Evolutionary conservation across 2,329 filamentous ascomycete genomes (phyloP), one percentile per base, ranked within the genome.

Genomic region (Dothidotthia symphoricarpi): DNA sequence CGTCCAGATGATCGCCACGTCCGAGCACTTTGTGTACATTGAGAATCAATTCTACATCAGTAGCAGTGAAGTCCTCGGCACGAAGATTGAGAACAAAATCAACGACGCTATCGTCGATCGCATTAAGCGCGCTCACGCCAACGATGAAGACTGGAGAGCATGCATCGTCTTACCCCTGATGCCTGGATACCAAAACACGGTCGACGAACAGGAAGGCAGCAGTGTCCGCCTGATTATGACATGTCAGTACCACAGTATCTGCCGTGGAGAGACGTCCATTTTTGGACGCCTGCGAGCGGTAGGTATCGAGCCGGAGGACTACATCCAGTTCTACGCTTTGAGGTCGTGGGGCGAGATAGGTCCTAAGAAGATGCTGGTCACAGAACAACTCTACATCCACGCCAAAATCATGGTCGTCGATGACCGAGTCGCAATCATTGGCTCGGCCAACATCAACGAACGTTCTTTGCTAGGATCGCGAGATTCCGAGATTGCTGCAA

Each of bases 31-130:
- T 58, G 88, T 97, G 34, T 97, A 98, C 68, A 95, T 97, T 51
- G 93, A 98, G 66, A 98, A 98, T 62, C 93, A 98, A 61, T 98
- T 97, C 69, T 98, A 95, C 72, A 86, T 98, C 65, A 94, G 88
- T 24, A 95, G 88, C 51, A 93, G 87, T 34, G 86, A 93, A 58
- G 89, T 90, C 4, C 82, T 95, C 54, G 86, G 86, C 35, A 87
- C 85, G 10, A 88, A 83, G 61, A 93, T 98, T 47, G 80, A 88
- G 64, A 98, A 98, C 66, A 82, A 84, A 50, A 96, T 98, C 52
- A 91, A 91, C 34, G 91, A 97, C 68, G 91, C 93, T 3, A 75
- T 98, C 22, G 91, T 97, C 7, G 86, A 95, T 56, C 86, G 93
- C 32, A 93, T 95, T 55, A 84, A 90, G 44, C 81, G 87, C 41